Evolutionary conservation across 1,284 basidiomycete genomes (phyloP), one percentile per base, ranked within the genome.

Genomic region (Porodaedalea pini): DNA sequence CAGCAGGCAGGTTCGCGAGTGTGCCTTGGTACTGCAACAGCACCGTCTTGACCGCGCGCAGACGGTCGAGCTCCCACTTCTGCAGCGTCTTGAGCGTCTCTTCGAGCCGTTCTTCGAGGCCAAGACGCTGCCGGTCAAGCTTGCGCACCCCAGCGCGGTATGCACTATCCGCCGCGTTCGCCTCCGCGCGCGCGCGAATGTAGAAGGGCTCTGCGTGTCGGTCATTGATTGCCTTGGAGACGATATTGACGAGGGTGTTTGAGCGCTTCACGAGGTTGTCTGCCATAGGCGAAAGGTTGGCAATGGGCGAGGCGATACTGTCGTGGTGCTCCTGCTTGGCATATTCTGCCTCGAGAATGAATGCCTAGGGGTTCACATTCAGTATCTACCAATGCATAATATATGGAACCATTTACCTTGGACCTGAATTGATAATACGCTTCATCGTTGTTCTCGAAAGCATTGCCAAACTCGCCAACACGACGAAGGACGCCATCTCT

Each of bases 1-100:
- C 77, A 63, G 83, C 81, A 8, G 87, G 86, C 4, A 93, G 71
- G 65, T 84, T 86, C 11, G 80, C 74, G 25, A 94, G 69, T 1
- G 88, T 88, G 49, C 83, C 84, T 64, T 94, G 89, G 68, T 90
- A 95, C 70, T 94, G 90, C 51, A 88, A 79, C 40, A 95, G 75
- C 1, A 92, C 90, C 2, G 88, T 89, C 76, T 92, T 92, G 59
- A 95, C 82, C 11, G 90, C 89, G 29, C 83, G 75, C 65, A 95
- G 75, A 45, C 93, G 76, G 64, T 95, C 93, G 45, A 79, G 71
- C 72, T 96, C 93, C 90, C 91, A 93, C 61, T 79, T 80, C 70
- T 95, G 92, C 64, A 93, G 77, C 1, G 78, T 69, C 71, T 89
- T 92, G 44, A 95, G 73, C 1, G 82, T 85, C 52, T 91, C 88